phyloP scores from a whole-genome alignment of 345 rosid species.

The Turnera subulata region DNA sequence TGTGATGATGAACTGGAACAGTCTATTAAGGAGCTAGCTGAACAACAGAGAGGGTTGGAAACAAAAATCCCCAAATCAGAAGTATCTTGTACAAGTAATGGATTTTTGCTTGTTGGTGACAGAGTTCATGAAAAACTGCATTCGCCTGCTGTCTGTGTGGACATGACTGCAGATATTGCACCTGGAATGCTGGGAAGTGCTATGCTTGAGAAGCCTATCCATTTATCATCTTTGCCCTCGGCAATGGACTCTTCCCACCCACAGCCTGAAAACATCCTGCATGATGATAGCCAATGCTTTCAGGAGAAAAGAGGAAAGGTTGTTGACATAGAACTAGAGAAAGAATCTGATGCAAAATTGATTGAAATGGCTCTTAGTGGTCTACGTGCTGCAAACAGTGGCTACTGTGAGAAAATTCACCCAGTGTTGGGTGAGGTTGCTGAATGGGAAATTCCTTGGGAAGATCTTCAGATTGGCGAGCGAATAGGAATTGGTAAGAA shows the following conservation, averaged over 20 bases:
- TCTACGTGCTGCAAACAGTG: conserved; percentile 31
- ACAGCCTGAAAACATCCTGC: conserved; percentile 27
- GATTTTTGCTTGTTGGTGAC: conserved; percentile 23
- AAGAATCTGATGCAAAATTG: conserved; percentile 32
- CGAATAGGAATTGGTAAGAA: conserved; percentile 96
- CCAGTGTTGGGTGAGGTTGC: conserved; percentile 75
- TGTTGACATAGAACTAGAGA: conserved; percentile 19
- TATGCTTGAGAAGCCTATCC: conserved; percentile 18
- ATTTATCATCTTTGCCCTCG: conserved; percentile 23
- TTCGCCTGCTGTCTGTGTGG: conserved; percentile 15
- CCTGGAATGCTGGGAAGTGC: conserved; percentile 13
- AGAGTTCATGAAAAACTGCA: conserved; percentile 23
- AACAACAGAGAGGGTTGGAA: conserved; percentile 40
- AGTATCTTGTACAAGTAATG: conserved; percentile 28
- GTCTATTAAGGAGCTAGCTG: conserved; percentile 21
- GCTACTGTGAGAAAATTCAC: conserved; percentile 47
- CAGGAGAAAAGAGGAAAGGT: neutral
- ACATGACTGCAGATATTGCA: conserved; percentile 15
- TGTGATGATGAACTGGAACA: conserved; percentile 25
- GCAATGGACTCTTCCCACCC: conserved; percentile 36
- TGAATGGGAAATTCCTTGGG: conserved; percentile 93
- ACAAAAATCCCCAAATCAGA: conserved; percentile 25
- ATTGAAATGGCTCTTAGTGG: conserved; percentile 29
- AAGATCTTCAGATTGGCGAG: conserved; percentile 91
- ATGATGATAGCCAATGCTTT: conserved; percentile 18